Percentiles rank a stretch among this genome's conserved stretches.
phyloP scores from a whole-genome alignment of 768 basidiomycete genomes.

The Kwoniella mangroviensis region DNA sequence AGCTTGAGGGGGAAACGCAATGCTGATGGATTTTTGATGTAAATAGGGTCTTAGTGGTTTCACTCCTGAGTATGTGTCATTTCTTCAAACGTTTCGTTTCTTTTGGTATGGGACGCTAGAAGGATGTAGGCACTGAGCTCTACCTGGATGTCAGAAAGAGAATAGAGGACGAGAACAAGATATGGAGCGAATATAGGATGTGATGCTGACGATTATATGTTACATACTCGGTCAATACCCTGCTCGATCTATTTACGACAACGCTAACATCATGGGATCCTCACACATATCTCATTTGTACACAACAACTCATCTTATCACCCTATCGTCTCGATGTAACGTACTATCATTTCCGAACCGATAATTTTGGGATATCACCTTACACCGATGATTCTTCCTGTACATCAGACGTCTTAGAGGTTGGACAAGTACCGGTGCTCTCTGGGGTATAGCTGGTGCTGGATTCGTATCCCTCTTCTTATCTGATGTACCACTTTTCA shows the following conservation, averaged over 20 bases:
- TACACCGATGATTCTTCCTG: not conserved
- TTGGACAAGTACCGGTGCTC: conserved; percentile 31
- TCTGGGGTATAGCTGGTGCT: conserved; percentile 51
- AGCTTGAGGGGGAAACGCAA: not conserved
- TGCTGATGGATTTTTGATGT: conserved; percentile 7
- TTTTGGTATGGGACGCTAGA: not conserved
- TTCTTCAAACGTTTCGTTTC: not conserved
- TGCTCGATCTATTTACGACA: not conserved
- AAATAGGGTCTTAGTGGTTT: conserved; percentile 37
- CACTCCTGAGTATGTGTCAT: conserved; percentile 44
- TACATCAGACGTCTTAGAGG: conserved; percentile 35
- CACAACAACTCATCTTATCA: not conserved
- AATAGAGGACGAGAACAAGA: no score
- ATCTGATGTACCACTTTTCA: conserved; percentile 50
- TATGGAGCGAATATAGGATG: not conserved
- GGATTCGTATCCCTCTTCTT: conserved; percentile 50
- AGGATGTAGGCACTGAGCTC: not conserved
- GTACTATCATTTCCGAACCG: no score
- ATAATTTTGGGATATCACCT: not conserved
- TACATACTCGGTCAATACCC: no score
- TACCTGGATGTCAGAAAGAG: not conserved
- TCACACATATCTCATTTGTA: not conserved
- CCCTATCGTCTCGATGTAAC: not conserved
- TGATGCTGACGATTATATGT: not conserved
- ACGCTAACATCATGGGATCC: not conserved